Evolutionary conservation across 768 basidiomycete genomes (phyloP).

Genomic region (Trametes maxima): DNA sequence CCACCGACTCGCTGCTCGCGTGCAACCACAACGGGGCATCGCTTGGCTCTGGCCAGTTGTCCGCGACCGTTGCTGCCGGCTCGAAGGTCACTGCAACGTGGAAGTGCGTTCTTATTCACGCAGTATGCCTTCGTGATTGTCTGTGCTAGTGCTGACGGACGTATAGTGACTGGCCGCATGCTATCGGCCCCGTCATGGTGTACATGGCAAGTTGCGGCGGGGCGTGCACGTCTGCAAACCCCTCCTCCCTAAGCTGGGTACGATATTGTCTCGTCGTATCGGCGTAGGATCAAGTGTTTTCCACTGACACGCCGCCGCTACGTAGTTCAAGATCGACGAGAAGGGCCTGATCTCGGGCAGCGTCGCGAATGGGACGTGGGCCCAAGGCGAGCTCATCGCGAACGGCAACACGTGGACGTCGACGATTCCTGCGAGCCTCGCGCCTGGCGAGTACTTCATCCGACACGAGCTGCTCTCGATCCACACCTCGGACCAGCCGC

Average conservation of each 20-base stretch:
- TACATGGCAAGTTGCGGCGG: slow-evolving; percentile 43
- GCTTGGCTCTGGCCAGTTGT: slow-evolving; percentile 36
- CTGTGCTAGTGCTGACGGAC: neutral
- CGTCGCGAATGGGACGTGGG: slow-evolving; percentile 38
- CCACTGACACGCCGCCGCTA: too few relatives aligned
- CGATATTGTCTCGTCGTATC: neutral
- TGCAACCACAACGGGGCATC: slow-evolving; percentile 42
- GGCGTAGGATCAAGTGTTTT: too few relatives aligned
- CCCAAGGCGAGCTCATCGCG: slow-evolving; percentile 37
- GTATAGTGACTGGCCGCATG: slow-evolving; percentile 36
- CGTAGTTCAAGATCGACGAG: slow-evolving; percentile 42
- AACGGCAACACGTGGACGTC: slow-evolving; percentile 38
- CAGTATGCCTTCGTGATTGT: neutral
- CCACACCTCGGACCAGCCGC: slow-evolving; percentile 31
- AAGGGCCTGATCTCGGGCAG: slow-evolving; percentile 36
- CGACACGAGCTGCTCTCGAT: slow-evolving; percentile 38
- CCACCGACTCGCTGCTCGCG: slow-evolving; percentile 37
- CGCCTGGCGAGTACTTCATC: slow-evolving; percentile 33
- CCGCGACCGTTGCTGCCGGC: slow-evolving; percentile 42
- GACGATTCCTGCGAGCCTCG: slow-evolving; percentile 24
- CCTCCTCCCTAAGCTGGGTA: slow-evolving; percentile 36
- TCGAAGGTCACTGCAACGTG: slow-evolving; percentile 42
- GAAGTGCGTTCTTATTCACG: slow-evolving; percentile 30
- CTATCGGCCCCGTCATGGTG: slow-evolving; percentile 37
- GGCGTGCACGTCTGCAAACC: slow-evolving; percentile 35